Evolutionary conservation across 176 grass and related monocot genomes (phyloP), one percentile per base, ranked within the genome.

Genomic region (Musa troglodytarum): DNA sequence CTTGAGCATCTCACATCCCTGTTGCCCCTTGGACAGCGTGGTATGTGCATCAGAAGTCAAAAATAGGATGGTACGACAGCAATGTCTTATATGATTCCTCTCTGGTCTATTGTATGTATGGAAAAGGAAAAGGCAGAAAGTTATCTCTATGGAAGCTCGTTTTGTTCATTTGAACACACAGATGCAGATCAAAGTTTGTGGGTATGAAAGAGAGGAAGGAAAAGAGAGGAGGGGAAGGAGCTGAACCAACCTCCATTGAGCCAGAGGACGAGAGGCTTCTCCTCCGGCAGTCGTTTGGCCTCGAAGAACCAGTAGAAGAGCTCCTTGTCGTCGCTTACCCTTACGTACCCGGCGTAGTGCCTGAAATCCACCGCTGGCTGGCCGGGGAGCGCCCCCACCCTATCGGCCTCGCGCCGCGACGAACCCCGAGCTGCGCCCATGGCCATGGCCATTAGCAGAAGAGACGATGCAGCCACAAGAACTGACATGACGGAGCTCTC

Each of bases 261-360:
- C 94, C 94, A 97, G 77, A 97, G 94, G 80, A 97, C 1, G 76
- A 97, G 90, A n/a, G 94, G 94, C 84, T 93, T 93, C 80, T 85
- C 87, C 25, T 85, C 79, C 26, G 84, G 75, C 10, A 80, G 82
- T 62, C 71, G 68, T 75, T 91, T 79, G 9, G 94, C 94, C 82
- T 97, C 94, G 71, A 97, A 93, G 82, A 97, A 93, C 94, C 94
- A 97, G 86, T 93, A 97, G 88, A 97, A 97, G 68, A 97, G 86
- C 17, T 86, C 83, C 88, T 78, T 97, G 77, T 67, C 81, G 29
- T 74, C 75, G 53, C 73, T 80, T 57, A 89, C 87, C 55, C 34
- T 78, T 2, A 93, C 90, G 51, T 98, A 91, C 24, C 90, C 90
- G 10, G 95, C 84, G 73, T 93, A 98, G 63, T 98, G 95, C 54